Evolutionary conservation across 768 basidiomycete genomes (phyloP).

Genomic region (Termitomyces sp.): DNA sequence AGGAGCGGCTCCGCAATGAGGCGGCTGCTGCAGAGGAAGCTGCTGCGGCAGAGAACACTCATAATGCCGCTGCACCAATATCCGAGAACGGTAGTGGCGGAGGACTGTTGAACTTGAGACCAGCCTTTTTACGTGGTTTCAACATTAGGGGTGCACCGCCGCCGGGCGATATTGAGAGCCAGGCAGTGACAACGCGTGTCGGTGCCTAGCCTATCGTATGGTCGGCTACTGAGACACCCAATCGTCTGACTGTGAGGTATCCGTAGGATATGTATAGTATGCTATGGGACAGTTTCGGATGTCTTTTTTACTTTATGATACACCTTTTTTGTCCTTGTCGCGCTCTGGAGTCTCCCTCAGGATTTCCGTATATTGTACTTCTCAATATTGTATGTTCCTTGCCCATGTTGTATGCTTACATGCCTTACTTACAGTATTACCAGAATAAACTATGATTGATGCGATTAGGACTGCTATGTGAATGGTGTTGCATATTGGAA

Average conservation of each 20-base stretch:
- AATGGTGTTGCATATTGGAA: neutral
- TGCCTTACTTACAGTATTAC: neutral
- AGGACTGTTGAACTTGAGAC: conserved; percentile 11
- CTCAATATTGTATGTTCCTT: neutral
- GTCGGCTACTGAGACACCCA: neutral
- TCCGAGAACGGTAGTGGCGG: conserved; percentile 2
- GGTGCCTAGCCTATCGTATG: conserved; percentile 6
- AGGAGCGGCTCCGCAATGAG: conserved; percentile 9
- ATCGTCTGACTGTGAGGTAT: neutral
- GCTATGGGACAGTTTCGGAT: neutral
- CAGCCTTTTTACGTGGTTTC: conserved; percentile 14
- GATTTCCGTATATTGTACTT: neutral
- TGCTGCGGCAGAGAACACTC: neutral
- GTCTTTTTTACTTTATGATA: neutral
- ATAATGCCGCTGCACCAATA: neutral
- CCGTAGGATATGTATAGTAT: neutral
- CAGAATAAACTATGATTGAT: neutral
- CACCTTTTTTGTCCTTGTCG: neutral
- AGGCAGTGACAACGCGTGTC: conserved; percentile 17
- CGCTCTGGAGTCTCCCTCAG: neutral
- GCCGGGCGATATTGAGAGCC: conserved; percentile 25
- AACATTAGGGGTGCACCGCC: conserved; percentile 13
- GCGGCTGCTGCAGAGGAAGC: neutral
- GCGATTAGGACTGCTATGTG: neutral
- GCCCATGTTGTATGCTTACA: neutral